Conservation (phyloP, 345 rosid species). For the Cochlearia excelsa region DNA sequence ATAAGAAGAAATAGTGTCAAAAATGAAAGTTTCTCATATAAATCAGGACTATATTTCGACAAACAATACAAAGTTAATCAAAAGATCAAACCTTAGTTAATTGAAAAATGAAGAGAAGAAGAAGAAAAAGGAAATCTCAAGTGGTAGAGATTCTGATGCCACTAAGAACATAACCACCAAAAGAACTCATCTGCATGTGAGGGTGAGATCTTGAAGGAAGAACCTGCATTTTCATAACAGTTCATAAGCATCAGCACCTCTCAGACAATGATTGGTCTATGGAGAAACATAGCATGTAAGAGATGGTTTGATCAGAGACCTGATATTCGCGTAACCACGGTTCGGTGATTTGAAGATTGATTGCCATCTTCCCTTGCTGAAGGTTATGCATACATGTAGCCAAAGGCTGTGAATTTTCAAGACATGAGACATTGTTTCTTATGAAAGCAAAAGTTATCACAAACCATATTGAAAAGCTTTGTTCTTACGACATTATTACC, state of each 20-base stretch:
- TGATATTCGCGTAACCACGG: constrained; percentile 96
- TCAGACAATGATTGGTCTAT: neutral
- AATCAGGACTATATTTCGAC: constrained; percentile 12
- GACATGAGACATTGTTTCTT: constrained; percentile 11
- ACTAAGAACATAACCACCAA: constrained; percentile 84
- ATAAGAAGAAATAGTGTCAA: too few species aligned
- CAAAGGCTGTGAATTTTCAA: constrained; percentile 54
- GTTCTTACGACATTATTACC: constrained; percentile 36
- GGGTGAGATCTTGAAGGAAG: constrained; percentile 95
- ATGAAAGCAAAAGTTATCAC: neutral
- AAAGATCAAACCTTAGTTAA: constrained; percentile 24
- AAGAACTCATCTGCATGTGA: constrained; percentile 84
- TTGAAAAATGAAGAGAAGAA: neutral
- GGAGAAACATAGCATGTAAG: neutral
- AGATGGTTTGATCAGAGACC: constrained; percentile 36
- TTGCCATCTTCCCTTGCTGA: constrained; percentile 77
- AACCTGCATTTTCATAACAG: constrained; percentile 43
- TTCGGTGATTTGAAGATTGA: constrained; percentile 83
- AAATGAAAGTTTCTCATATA: neutral
- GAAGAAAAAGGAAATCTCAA: neutral
- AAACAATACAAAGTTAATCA: constrained; percentile 20
- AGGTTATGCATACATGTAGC: constrained; percentile 86
- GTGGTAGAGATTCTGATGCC: constrained; percentile 57
- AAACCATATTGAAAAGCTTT: constrained; percentile 1
- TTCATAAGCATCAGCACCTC: neutral